phyloP scores from a whole-genome alignment of 2,329 filamentous ascomycete genomes.

The Exophiala alcalophila region DNA sequence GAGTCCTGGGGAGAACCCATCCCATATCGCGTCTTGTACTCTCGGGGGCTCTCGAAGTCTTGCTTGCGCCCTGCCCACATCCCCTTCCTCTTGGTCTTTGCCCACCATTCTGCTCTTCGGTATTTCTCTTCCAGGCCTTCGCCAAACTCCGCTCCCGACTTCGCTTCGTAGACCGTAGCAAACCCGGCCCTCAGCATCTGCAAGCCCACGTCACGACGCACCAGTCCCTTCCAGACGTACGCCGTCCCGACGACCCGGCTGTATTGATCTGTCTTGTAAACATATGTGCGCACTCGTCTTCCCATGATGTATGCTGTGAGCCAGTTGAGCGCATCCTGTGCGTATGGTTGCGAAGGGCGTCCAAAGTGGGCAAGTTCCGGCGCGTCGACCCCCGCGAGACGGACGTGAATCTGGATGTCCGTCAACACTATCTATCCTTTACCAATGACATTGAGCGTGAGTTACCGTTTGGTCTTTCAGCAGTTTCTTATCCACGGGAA shows the following conservation, averaged over 20 bases:
- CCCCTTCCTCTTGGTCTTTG: constrained; percentile 63
- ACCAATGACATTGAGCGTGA: constrained; percentile 15
- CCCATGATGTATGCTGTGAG: constrained; percentile 69
- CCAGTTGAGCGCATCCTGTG: constrained; percentile 77
- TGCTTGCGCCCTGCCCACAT: constrained; percentile 70
- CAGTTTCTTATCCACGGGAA: constrained; percentile 66
- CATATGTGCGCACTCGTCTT: constrained; percentile 73
- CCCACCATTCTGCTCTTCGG: constrained; percentile 49
- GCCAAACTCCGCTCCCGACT: constrained; percentile 84
- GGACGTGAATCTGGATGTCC: constrained; percentile 65
- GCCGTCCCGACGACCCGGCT: constrained; percentile 85
- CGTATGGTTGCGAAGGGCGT: constrained; percentile 76
- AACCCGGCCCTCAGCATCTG: constrained; percentile 84
- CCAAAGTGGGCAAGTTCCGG: constrained; percentile 94
- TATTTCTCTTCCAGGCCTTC: constrained; percentile 56
- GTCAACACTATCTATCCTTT: constrained; percentile 8
- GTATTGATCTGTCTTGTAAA: constrained; percentile 88
- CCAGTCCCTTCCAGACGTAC: constrained; percentile 60
- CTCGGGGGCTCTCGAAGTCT: constrained; percentile 75
- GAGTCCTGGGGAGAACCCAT: constrained; percentile 13
- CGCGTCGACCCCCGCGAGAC: constrained; percentile 88
- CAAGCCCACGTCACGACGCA: constrained; percentile 76
- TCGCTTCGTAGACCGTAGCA: constrained; percentile 92
- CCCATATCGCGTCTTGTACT: constrained; percentile 67
- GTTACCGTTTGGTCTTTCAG: constrained; percentile 75